Evolutionary conservation across 2,329 filamentous ascomycete genomes (phyloP), one percentile per base, ranked within the genome.

Genomic region (Grosmannia clavigera): DNA sequence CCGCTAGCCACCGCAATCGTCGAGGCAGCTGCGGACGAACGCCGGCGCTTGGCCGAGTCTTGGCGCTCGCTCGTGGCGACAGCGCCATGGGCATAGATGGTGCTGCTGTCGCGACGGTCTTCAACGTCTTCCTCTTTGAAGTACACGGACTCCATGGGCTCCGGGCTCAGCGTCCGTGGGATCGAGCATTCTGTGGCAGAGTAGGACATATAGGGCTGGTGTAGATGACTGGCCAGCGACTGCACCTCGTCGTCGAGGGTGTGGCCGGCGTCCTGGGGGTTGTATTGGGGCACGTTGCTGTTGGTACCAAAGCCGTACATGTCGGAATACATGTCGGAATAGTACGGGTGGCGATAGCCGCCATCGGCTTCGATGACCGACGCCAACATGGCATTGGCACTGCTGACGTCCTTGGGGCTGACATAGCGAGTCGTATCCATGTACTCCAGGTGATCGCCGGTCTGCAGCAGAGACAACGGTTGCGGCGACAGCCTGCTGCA

Each of bases 221-320:
- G 43, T 10, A 27, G 4, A 27, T 22, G 48, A n/a, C 5, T 5
- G 12, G 1, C 9, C 25, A 25, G 25, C 11, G 5, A 10, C 25
- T 3, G 62, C n/a, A 58, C 62, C 46, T 62, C 62, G 31, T 68
- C 66, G 22, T 61, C 62, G 60, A 70, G 70, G 57, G 69, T 71
- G 59, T 66, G 67, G 27, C 64, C 66, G 16, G 66, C 67, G 2
- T 62, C 58, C 35, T 67, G 63, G 11, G 64, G 62, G 57, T 57
- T 60, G 60, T 56, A 57, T 16, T 11, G 11, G 22, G 55, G 38
- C 55, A 57, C 38, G 33, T 11, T 10, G 53, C 11, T 40, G 53
- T 55, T 55, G 16, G 9, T 5, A 3, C 14, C 16, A 19, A 31
- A 53, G 52, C 16, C 5, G 52, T 31, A 22, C 31, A 5, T 7